Evolutionary conservation across 768 basidiomycete species (phyloP).

Genomic region (Naematelia aurantialba): DNA sequence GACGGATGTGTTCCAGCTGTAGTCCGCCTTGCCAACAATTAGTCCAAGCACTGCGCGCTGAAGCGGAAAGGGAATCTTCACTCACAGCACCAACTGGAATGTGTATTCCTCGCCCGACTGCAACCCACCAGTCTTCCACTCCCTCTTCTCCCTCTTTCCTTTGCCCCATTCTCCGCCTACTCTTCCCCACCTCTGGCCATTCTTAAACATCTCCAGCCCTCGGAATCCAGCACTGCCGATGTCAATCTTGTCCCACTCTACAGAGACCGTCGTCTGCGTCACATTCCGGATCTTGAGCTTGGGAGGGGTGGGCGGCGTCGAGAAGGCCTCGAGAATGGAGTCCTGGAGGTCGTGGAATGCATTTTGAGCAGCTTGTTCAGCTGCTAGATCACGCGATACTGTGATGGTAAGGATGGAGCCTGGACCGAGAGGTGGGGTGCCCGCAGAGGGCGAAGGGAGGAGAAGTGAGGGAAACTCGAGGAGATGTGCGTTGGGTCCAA

Average conservation of each 20-base stretch:
- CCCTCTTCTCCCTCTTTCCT: slow-evolving; percentile 30
- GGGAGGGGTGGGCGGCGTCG: slow-evolving; percentile 68
- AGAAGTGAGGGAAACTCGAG: slow-evolving; percentile 97
- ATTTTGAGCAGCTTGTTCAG: slow-evolving; percentile 74
- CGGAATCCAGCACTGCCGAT: slow-evolving; percentile 82
- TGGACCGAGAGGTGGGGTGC: slow-evolving; percentile 70
- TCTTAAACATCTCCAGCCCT: slow-evolving; percentile 87
- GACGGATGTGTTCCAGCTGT: slow-evolving; percentile 87
- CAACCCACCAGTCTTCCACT: slow-evolving; percentile 46
- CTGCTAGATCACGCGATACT: slow-evolving; percentile 77
- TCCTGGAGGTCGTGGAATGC: slow-evolving; percentile 83
- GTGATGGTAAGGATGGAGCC: slow-evolving; percentile 98
- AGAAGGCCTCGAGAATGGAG: slow-evolving; percentile 72
- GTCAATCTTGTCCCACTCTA: slow-evolving; percentile 86
- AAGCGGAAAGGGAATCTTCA: neutral
- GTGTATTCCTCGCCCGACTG: slow-evolving; percentile 65
- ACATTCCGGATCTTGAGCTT: slow-evolving; percentile 82
- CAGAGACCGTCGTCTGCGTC: slow-evolving; percentile 92
- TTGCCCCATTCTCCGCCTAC: slow-evolving; percentile 76
- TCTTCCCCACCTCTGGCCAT: slow-evolving; percentile 63
- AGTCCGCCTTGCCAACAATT: slow-evolving; percentile 54
- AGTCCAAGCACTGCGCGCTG: neutral
- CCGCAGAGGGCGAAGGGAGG: slow-evolving; percentile 57
- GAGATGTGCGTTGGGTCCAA: slow-evolving; percentile 89
- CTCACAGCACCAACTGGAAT: slow-evolving; percentile 86